Base-by-base conservation (phyloP, 768 basidiomycete species). In the Pleurotus giganteus region DNA sequence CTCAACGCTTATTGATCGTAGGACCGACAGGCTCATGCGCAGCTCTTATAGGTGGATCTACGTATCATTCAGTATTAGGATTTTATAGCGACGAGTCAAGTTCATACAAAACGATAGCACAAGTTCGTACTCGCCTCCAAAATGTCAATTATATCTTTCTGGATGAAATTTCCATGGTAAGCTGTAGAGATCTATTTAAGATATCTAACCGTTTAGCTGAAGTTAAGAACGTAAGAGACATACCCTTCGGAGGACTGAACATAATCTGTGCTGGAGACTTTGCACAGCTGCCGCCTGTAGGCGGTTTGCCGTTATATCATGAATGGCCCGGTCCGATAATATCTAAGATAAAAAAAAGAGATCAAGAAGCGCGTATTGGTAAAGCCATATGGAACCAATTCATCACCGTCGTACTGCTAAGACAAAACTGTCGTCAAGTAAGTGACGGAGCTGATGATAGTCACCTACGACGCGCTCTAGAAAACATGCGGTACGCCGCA, bases 151-250 rank as follows among this genome's bases (percentile, higher is more conserved):
- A 70, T 59, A 50, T 74, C 0, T 67, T 74, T 24, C 29, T 73
- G 0, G 69, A 74, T 61, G 72, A 74, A 51, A 57, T 74, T 0
- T 74, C 71, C 1, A 74, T 74, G 73, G 36, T 72, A 1, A 59
- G 64, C 0, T 67, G 65, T 45, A 4, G 39, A 21, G 61, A 62
- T 31, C 24, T 69, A 21, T 66, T 68, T 36, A 57, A 53, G 2
- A 67, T 72, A 0, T 61, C 58, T 24, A 41, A 54, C 4, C 57
- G 58, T 19, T 55, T 67, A 15, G 53, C 60, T 27, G 57, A 46
- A 29, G 63, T 61, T 2, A 21, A 56, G 6, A 56, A 61, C 11
- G 28, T 53, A 0, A 21, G 29, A 6, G 46, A 57, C 26, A 26
- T 43, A 0, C 54, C 63, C 9, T 71, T 69, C 60, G 69, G 66